These are phyloP conservation scores for Ustilago crameri DNA, from an alignment of 1,284 basidiomycete genomes.

Conservation along the genomic window DNA sequence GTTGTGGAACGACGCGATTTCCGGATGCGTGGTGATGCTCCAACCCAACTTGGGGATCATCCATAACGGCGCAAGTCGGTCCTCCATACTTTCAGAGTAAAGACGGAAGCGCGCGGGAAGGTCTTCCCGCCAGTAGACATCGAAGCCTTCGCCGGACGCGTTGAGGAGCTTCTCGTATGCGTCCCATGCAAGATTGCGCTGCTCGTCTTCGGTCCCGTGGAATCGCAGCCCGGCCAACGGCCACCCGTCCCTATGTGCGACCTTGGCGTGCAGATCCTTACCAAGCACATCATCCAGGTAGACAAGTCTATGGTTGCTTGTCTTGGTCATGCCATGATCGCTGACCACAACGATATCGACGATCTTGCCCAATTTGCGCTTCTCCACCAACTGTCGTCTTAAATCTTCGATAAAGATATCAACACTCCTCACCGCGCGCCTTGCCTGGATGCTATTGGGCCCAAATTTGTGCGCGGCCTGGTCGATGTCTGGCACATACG, in stretches of 20 bases:
- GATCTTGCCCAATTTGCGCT: slow-evolving; percentile 81
- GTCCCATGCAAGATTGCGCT: not conserved
- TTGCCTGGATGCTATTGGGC: slow-evolving; percentile 71
- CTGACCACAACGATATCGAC: slow-evolving; percentile 89
- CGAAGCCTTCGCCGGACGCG: slow-evolving; percentile 3
- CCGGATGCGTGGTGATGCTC: slow-evolving; percentile 28
- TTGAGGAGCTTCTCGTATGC: slow-evolving; percentile 6
- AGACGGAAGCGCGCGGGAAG: slow-evolving; percentile 28
- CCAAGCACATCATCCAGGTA: slow-evolving; percentile 87
- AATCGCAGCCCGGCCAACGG: slow-evolving; percentile 44
- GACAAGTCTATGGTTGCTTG: slow-evolving; percentile 78
- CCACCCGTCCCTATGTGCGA: slow-evolving; percentile 79
- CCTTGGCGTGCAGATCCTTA: slow-evolving; percentile 73
- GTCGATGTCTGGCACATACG: slow-evolving; percentile 74
- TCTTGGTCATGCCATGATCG: slow-evolving; percentile 93
- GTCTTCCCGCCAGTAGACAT: slow-evolving; percentile 14
- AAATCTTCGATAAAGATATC: slow-evolving; percentile 81
- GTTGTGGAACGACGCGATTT: slow-evolving; percentile 63
- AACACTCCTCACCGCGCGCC: slow-evolving; percentile 75
- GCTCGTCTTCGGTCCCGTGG: slow-evolving; percentile 2
- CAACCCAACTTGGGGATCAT: slow-evolving; percentile 42
- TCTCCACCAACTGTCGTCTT: slow-evolving; percentile 73
- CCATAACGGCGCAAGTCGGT: slow-evolving; percentile 32
- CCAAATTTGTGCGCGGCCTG: slow-evolving; percentile 78
- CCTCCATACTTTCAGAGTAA: slow-evolving; percentile 5